Evolutionary conservation across 208 protist species (phyloP).

Genomic region (Crithidia bombi): DNA sequence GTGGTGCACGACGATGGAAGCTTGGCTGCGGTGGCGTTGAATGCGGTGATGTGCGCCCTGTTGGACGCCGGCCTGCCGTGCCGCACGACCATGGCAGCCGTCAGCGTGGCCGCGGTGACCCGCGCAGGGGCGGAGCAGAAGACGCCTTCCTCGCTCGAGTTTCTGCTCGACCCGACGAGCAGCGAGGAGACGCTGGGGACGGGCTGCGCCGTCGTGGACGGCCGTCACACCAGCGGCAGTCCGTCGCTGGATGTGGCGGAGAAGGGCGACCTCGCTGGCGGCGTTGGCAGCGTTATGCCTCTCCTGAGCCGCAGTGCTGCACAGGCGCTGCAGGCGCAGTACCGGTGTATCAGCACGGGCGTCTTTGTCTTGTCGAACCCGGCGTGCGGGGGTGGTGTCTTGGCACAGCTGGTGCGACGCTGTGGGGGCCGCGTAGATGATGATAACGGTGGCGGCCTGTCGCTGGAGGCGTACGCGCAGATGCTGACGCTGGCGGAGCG

Average conservation of each 20-base stretch:
- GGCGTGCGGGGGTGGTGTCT: constrained; percentile 45
- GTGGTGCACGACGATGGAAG: constrained; percentile 79
- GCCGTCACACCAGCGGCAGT: background rate
- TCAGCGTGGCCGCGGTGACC: constrained; percentile 44
- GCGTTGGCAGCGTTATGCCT: background rate
- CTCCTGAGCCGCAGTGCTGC: background rate
- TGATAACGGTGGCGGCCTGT: constrained; percentile 3
- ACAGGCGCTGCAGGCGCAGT: constrained; percentile 5
- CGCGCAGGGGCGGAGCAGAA: background rate
- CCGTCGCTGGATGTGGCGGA: constrained; percentile 2
- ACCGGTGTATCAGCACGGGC: constrained; percentile 36
- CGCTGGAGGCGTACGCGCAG: constrained; percentile 36
- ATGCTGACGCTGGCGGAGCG: constrained; percentile 70
- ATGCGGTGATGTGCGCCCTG: constrained; percentile 86
- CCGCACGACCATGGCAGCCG: constrained; percentile 81
- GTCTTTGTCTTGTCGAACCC: constrained; percentile 80
- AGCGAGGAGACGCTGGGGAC: constrained; percentile 57
- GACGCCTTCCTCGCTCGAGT: constrained; percentile 8
- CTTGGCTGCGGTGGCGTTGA: constrained; percentile 67
- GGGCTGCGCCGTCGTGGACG: background rate
- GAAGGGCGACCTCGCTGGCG: background rate
- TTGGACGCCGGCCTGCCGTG: constrained; percentile 85
- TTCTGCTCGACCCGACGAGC: constrained; percentile 69
- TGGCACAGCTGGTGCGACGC: constrained; percentile 48
- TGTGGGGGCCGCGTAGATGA: background rate